Conservation (phyloP, 1,284 basidiomycete species). For the Trichosporon faecale region DNA sequence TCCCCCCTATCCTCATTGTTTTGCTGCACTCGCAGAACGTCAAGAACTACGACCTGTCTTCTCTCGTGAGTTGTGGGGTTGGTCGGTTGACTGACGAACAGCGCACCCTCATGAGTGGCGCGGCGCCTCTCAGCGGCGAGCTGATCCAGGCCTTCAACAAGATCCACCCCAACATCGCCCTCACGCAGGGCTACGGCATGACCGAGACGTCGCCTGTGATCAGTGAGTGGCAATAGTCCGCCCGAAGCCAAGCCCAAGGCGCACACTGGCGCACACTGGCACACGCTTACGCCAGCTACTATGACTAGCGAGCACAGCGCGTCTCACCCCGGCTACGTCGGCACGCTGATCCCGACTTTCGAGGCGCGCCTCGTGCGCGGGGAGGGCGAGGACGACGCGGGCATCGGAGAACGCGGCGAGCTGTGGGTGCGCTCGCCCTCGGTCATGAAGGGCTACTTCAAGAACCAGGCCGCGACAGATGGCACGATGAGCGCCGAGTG, state of each 20-base stretch:
- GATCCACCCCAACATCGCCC: slow-evolving; percentile 24
- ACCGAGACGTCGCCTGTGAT: slow-evolving; percentile 54
- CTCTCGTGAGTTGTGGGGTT: not conserved
- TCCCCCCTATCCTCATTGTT: slow-evolving; percentile 75
- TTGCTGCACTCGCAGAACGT: slow-evolving; percentile 57
- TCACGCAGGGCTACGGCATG: slow-evolving; percentile 54
- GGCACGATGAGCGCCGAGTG: slow-evolving; percentile 67
- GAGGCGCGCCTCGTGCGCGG: slow-evolving; percentile 66
- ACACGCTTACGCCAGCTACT: not conserved
- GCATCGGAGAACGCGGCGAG: slow-evolving; percentile 66
- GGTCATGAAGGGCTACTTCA: slow-evolving; percentile 71
- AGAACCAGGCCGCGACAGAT: slow-evolving; percentile 66
- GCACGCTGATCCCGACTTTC: slow-evolving; percentile 70
- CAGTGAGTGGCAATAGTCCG: slow-evolving; percentile 18
- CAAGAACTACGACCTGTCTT: slow-evolving; percentile 65
- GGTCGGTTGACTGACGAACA: slow-evolving; percentile 53
- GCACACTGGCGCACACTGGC: too few relatives aligned
- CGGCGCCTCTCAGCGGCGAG: slow-evolving; percentile 68
- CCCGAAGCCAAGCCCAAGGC: not conserved
- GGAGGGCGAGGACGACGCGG: slow-evolving; percentile 52
- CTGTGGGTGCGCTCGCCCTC: slow-evolving; percentile 73
- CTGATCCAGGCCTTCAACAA: slow-evolving; percentile 35
- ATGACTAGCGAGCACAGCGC: slow-evolving; percentile 10
- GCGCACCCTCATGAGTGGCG: slow-evolving; percentile 69
- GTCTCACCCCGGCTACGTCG: slow-evolving; percentile 61